Conservation (phyloP, 108 stramenopile species). For the Skeletonema potamos region DNA sequence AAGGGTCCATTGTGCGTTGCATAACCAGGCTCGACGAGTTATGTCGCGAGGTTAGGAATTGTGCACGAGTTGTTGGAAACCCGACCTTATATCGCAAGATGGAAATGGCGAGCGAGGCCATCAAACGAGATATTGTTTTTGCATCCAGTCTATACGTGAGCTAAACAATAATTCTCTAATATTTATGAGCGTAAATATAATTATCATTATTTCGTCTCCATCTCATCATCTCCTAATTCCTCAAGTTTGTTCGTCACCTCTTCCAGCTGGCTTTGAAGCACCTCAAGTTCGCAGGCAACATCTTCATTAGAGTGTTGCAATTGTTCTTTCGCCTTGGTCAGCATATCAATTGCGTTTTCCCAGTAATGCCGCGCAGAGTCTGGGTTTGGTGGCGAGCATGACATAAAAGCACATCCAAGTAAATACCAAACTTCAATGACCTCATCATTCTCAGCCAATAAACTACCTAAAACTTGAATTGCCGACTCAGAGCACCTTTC, state of each 20-base stretch:
- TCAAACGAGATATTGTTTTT: constrained; percentile 98
- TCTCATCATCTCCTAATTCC: constrained; percentile 19
- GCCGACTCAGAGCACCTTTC: constrained; percentile 65
- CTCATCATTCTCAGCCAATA: constrained; percentile 88
- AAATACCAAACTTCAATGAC: constrained; percentile 88
- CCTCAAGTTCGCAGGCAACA: constrained; percentile 52
- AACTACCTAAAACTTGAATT: constrained; percentile 79
- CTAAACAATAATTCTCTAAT: constrained; percentile 25
- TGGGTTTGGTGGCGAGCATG: constrained; percentile 42
- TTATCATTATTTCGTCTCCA: constrained; percentile 15
- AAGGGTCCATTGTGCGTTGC: constrained; percentile 94
- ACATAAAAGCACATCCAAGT: constrained; percentile 78
- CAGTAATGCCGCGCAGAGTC: constrained; percentile 69
- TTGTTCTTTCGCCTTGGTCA: constrained; percentile 58
- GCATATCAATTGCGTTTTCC: constrained; percentile 73
- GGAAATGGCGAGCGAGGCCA: constrained; percentile 91
- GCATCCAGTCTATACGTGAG: constrained; percentile 94
- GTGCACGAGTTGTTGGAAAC: constrained; percentile 95
- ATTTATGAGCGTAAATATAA: background rate
- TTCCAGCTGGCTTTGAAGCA: constrained; percentile 50
- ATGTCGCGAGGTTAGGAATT: constrained; percentile 95
- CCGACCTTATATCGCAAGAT: constrained; percentile 93
- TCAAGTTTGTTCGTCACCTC: constrained; percentile 53
- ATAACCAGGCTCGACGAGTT: constrained; percentile 97
- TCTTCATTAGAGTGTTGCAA: constrained; percentile 52